Base-by-base conservation (phyloP, 73 alveolate species). In the Tetrahymena malaccensis region DNA sequence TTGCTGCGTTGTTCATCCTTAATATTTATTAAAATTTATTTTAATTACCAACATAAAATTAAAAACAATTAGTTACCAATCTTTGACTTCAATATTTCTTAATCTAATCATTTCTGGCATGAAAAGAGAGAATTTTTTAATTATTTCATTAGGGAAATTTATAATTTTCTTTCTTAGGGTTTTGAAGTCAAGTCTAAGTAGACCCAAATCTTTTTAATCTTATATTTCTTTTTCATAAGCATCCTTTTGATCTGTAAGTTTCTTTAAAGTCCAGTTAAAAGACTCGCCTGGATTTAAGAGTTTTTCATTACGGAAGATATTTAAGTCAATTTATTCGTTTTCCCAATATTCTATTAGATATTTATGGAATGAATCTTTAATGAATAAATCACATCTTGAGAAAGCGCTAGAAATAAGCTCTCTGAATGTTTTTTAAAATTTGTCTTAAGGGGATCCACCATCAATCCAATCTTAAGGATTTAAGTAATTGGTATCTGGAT, bases 381-480 rank as follows among this genome's bases (percentile, higher is more conserved):
- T 84, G 93, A 96, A 97, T 85, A 35, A 89, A 35, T 96, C 96
- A 31, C 98, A 98, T 93, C 97, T 97, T 25, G 93, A 94, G 89
- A 94, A 97, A 56, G 99, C 97, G 55, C 96, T 95, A 84, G 95
- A 96, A 10, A 97, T 50, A 4, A 97, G 94, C 27, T 95, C 70
- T 56, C 95, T 96, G 57, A 97, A 94, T 40, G 94, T 95, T 56
- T 94, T 95, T 55, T 96, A 94, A 56, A 85, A 93, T 70, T 96
- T 96, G 38, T 94, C 97, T 43, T 96, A 95, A 5, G 97, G 96
- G 85, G 96, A 94, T 44, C 95, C 97, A 43, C 96, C 98, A 55
- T 97, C 97, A 85, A 97, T 96, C 99, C 99, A 97, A 85, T 97
- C 99, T 55, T 96, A 94, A 33, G 99, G 99, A 95, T 97, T 96